A percentile compares a stretch with the other conserved stretches of the same genome.
phyloP scores from a whole-genome alignment of 2,329 filamentous ascomycete species.

The Phaeosphaeriaceae sp. region DNA sequence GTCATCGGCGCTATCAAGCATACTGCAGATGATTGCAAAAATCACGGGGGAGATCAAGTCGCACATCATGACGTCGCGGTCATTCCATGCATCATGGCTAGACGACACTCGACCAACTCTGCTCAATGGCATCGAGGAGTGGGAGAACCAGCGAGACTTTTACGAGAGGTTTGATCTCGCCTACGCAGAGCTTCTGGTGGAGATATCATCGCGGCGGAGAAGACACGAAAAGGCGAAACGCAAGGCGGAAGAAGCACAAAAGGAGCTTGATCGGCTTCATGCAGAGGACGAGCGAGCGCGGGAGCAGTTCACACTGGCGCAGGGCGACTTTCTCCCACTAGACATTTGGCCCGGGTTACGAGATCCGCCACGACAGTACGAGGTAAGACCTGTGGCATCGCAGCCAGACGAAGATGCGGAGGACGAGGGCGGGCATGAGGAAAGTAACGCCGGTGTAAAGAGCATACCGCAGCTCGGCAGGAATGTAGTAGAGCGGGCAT shows the following conservation, averaged over 20 bases:
- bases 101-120: slow-evolving; percentile 76
- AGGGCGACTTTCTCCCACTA: slow-evolving; percentile 84
- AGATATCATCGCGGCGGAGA: slow-evolving; percentile 76
- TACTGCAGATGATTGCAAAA: slow-evolving; percentile 71
- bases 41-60: slow-evolving; percentile 70
- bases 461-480: slow-evolving; percentile 46
- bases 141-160: slow-evolving; percentile 78
- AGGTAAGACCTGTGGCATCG: slow-evolving; percentile 34
- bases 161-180: slow-evolving; percentile 87
- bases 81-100: slow-evolving; percentile 71
- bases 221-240: slow-evolving; percentile 76
- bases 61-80: slow-evolving; percentile 69
- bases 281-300: slow-evolving; percentile 74
- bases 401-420: slow-evolving; percentile 23
- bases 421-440: slow-evolving; percentile 14
- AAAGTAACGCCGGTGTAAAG: slow-evolving; percentile 22
- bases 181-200: slow-evolving; percentile 84
- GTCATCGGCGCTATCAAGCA: slow-evolving; percentile 65
- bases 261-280: slow-evolving; percentile 76
- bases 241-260: slow-evolving; percentile 78
- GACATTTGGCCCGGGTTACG: slow-evolving; percentile 79
- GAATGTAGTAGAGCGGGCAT: slow-evolving; percentile 44
- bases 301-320: slow-evolving; percentile 79
- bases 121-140: slow-evolving; percentile 70
- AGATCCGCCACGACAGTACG: slow-evolving; percentile 44